phyloP scores from a whole-genome alignment of 176 grass and related monocot species.

The Poa annua region DNA sequence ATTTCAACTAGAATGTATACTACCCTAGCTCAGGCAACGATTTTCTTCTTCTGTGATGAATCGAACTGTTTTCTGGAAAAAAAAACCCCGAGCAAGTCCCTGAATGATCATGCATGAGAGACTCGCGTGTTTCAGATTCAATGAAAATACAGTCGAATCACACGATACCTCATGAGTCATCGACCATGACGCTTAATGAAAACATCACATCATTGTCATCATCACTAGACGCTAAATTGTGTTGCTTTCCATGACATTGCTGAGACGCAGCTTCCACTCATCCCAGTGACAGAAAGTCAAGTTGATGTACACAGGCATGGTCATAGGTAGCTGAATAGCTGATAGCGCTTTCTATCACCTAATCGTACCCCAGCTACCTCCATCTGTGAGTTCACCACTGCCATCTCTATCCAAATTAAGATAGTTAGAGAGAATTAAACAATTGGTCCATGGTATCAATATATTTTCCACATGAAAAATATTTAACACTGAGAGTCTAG shows the following conservation, averaged over 20 bases:
- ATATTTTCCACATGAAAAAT: background rate
- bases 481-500: background rate
- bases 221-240: background rate
- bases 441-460: background rate
- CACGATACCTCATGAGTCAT: background rate
- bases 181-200: background rate
- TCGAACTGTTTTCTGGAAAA: background rate
- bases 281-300: background rate
- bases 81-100: background rate
- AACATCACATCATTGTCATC: constrained; percentile 3
- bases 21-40: no score
- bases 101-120: background rate
- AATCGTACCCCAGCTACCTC: constrained; percentile 25
- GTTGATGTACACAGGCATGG: constrained; percentile 4
- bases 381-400: constrained; percentile 1
- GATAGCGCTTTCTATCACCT: constrained; percentile 21
- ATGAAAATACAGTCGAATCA: background rate
- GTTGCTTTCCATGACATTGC: constrained; percentile 14
- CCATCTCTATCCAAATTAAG: constrained; percentile 28
- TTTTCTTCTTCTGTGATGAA: background rate
- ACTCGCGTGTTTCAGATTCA: background rate
- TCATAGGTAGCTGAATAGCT: background rate
- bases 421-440: background rate
- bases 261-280: constrained; percentile 8
- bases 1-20: no score